Conservation (phyloP, 176 grass and related monocot species). For the barley (Hordeum vulgare) region DNA sequence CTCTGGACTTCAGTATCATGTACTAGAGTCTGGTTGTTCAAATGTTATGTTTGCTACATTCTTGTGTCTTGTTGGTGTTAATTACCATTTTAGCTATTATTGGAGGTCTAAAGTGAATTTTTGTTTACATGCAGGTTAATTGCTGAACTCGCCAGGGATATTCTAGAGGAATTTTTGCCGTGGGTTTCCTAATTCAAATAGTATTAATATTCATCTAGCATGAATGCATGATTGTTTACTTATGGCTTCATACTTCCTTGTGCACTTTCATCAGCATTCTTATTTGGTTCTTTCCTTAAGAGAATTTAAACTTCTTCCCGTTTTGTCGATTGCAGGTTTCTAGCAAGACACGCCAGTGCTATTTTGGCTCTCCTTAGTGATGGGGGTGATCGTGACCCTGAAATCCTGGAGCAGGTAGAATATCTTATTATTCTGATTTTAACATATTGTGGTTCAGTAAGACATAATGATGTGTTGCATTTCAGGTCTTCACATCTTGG, state of each 20-base stretch:
- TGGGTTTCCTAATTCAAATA: slow-evolving; percentile 48
- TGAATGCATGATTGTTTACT: slow-evolving; percentile 2
- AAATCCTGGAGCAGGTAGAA: slow-evolving; percentile 83
- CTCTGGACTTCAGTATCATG: neutral
- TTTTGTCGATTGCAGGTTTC: slow-evolving; percentile 51
- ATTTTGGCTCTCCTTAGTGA: slow-evolving; percentile 59
- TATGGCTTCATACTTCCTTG: slow-evolving; percentile 7
- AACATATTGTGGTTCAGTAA: slow-evolving; percentile 14
- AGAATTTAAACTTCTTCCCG: neutral
- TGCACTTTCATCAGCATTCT: neutral
- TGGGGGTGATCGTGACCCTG: slow-evolving; percentile 77
- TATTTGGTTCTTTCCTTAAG: slow-evolving; percentile 5
- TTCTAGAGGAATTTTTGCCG: slow-evolving; percentile 81
- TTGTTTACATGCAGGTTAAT: slow-evolving; percentile 70
- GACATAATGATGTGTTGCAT: slow-evolving; percentile 20
- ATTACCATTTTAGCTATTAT: neutral
- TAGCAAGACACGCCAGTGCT: slow-evolving; percentile 50
- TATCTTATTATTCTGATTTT: slow-evolving; percentile 12
- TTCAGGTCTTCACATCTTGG: slow-evolving; percentile 96
- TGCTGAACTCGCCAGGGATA: slow-evolving; percentile 77
- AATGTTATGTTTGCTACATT: slow-evolving; percentile 2
- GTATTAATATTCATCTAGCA: neutral
- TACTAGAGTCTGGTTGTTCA: neutral
- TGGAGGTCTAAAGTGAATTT: slow-evolving; percentile 6
- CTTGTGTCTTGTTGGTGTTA: neutral